phyloP scores from a whole-genome alignment of 805 yeast genomes.

The Yamadazyma takamatsuzukensis region DNA sequence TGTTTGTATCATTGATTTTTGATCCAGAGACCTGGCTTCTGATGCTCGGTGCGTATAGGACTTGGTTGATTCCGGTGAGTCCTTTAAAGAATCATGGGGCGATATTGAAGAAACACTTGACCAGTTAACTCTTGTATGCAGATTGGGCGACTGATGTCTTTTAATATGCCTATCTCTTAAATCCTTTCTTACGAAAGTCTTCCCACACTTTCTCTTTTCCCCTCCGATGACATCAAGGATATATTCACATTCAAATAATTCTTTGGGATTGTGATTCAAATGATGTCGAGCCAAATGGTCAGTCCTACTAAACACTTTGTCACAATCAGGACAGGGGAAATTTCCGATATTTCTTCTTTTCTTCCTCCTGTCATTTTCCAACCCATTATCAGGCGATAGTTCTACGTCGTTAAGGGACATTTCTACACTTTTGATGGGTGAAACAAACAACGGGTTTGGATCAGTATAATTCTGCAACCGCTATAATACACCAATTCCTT shows the following conservation, averaged over 20 bases:
- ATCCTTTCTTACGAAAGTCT: conserved; percentile 63
- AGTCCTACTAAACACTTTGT: conserved; percentile 53
- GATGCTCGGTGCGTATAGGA: not conserved
- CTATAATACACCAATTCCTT: too few relatives aligned
- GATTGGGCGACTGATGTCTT: conserved; percentile 19
- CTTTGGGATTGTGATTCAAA: conserved; percentile 53
- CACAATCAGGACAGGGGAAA: conserved; percentile 43
- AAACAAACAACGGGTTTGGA: too few relatives aligned
- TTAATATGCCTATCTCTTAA: conserved; percentile 40
- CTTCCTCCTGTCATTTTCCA: conserved; percentile 1
- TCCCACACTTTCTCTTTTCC: conserved; percentile 44
- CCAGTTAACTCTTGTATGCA: conserved; percentile 11
- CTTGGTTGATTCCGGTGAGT: conserved; percentile 1
- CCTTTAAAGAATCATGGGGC: conserved; percentile 2
- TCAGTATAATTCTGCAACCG: too few relatives aligned
- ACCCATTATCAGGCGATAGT: too few relatives aligned
- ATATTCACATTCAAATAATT: conserved; percentile 55
- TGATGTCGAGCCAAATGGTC: conserved; percentile 66
- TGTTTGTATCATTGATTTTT: too few relatives aligned
- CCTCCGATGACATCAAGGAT: conserved; percentile 39
- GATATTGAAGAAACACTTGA: conserved; percentile 8
- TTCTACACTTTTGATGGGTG: too few relatives aligned
- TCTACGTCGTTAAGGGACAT: too few relatives aligned
- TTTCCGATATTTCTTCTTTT: conserved; percentile 22
- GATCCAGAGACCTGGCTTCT: not conserved